A percentile compares a stretch with the other conserved stretches of the same genome.
phyloP scores from a whole-genome alignment of 352 stramenopile genomes.

The Phytophthora ohioensis region DNA sequence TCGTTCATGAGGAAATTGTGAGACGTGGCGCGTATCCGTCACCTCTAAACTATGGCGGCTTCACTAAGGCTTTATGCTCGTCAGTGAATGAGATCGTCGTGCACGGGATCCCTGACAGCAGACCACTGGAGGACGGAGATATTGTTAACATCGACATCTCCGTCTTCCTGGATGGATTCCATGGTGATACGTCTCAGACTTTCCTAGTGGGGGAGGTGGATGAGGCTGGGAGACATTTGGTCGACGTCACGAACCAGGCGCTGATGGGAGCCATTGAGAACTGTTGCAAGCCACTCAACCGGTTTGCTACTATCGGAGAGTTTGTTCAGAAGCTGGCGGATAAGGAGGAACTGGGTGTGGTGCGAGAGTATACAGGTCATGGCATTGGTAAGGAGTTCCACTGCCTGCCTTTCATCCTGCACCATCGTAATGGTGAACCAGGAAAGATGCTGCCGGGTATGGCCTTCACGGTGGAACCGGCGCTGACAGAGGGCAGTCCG shows the following conservation, averaged over 20 bases:
- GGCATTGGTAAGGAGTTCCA: conserved; percentile 97
- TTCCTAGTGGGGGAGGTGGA: conserved; percentile 95
- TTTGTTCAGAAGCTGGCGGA: conserved; percentile 93
- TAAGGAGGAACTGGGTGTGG: conserved; percentile 79
- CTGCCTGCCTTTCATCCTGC: conserved; percentile 94
- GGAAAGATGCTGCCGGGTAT: conserved; percentile 92
- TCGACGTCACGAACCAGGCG: conserved; percentile 89
- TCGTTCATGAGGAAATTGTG: conserved; percentile 93
- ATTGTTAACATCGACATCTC: conserved; percentile 98
- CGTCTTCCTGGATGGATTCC: conserved; percentile 93
- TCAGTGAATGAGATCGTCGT: conserved; percentile 98
- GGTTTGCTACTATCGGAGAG: conserved; percentile 95
- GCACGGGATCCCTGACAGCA: conserved; percentile 96
- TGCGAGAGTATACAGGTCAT: conserved; percentile 96
- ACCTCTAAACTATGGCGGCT: conserved; percentile 94
- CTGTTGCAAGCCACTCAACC: conserved; percentile 92
- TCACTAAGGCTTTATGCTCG: conserved; percentile 96
- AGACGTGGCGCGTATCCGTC: conserved; percentile 87
- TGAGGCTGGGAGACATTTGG: conserved; percentile 83
- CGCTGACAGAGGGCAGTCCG: conserved; percentile 92
- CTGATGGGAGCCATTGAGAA: conserved; percentile 87
- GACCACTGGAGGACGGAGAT: conserved; percentile 92
- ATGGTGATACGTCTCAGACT: conserved; percentile 98
- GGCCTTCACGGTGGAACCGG: conserved; percentile 99
- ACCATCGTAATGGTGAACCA: conserved; percentile 88